phyloP scores from a whole-genome alignment of 2,329 filamentous ascomycete genomes.

The Torrubiella hemipterigena region DNA sequence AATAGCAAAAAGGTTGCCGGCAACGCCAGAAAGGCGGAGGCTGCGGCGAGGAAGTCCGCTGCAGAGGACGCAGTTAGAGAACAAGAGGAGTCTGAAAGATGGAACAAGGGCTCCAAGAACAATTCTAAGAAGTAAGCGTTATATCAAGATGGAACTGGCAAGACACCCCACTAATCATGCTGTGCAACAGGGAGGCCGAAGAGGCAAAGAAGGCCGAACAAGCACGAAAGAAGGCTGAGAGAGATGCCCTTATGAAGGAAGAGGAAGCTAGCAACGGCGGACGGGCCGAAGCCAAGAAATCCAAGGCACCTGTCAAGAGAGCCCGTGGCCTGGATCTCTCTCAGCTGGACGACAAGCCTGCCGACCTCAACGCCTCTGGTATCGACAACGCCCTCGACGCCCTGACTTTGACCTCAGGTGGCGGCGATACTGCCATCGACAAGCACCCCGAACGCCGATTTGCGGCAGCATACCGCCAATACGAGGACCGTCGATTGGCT shows the following conservation, averaged over 20 bases:
- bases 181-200: conserved; percentile 20
- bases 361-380: conserved; percentile 66
- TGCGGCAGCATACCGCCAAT: conserved; percentile 75
- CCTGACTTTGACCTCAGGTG: conserved; percentile 49
- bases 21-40: conserved; percentile 86
- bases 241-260: conserved; percentile 67
- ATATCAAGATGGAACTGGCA: neutral
- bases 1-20: conserved; percentile 83
- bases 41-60: conserved; percentile 68
- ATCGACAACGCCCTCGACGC: conserved; percentile 93
- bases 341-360: conserved; percentile 56
- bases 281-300: conserved; percentile 51
- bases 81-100: conserved; percentile 60
- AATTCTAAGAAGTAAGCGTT: conserved; percentile 71
- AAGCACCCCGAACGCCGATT: conserved; percentile 78
- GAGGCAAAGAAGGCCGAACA: conserved; percentile 69
- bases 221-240: conserved; percentile 84
- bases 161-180: neutral
- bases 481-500: conserved; percentile 65
- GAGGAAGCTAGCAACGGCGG: conserved; percentile 60
- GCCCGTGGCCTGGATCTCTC: conserved; percentile 61
- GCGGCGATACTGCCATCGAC: conserved; percentile 62
- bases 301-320: conserved; percentile 58
- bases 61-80: conserved; percentile 54
- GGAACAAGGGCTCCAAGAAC: conserved; percentile 77